phyloP scores from a whole-genome alignment of 1,139 yeast species.

The Kodamaea ohmeri region DNA sequence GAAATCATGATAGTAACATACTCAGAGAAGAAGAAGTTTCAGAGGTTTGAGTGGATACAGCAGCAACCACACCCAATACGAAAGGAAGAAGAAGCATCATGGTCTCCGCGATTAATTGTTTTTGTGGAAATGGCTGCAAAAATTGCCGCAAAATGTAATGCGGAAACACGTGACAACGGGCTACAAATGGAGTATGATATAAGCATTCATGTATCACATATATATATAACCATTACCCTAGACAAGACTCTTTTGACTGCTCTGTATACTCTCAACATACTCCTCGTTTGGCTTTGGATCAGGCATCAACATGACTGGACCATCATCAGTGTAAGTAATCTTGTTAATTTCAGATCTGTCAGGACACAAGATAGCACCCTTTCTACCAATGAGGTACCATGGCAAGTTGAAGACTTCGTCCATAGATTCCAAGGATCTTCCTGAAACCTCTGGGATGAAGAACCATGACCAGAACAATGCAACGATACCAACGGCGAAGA shows the following conservation, averaged over 20 bases:
- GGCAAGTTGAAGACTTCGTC: constrained; percentile 27
- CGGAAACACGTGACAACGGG: not conserved
- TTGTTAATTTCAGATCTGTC: constrained; percentile 23
- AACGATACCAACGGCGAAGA: constrained; percentile 17
- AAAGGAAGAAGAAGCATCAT: constrained; percentile 1
- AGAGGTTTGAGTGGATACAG: not conserved
- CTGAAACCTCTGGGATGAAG: constrained; percentile 24
- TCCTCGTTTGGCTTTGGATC: constrained; percentile 12
- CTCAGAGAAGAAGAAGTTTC: not conserved
- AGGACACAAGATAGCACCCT: constrained; percentile 23
- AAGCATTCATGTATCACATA: not conserved
- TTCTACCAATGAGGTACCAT: constrained; percentile 25
- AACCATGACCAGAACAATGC: constrained; percentile 24
- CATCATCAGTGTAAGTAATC: constrained; percentile 14
- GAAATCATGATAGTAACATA: not conserved
- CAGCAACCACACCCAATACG: not conserved
- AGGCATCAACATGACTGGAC: constrained; percentile 7
- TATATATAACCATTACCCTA: constrained; percentile 2
- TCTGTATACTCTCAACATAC: constrained; percentile 10
- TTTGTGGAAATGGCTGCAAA: constrained; percentile 2
- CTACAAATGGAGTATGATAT: not conserved
- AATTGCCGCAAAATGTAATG: not conserved
- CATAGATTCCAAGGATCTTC: constrained; percentile 27
- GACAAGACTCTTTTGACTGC: constrained; percentile 6
- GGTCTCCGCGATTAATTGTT: not conserved